Evolutionary conservation across 768 basidiomycete genomes (phyloP).

Genomic region (Suillus alpinus): DNA sequence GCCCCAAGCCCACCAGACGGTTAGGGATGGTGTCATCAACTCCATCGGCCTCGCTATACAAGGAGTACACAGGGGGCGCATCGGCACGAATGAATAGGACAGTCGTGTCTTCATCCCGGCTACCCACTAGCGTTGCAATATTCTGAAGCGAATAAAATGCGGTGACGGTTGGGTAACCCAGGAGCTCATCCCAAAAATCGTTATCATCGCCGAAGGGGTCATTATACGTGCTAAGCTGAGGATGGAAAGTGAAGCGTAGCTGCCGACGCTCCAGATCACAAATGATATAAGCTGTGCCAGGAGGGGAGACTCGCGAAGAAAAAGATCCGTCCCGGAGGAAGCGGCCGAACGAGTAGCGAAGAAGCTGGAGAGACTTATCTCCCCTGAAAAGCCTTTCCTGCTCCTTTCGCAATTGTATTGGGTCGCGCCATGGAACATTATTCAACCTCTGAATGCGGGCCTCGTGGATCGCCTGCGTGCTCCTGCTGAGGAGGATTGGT

Average conservation of each 20-base stretch:
- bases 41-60: conserved; percentile 2
- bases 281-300: conserved; percentile 28
- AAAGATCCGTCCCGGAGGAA: conserved; percentile 36
- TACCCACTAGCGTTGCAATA: conserved; percentile 22
- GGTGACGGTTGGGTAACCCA: neutral
- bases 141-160: conserved; percentile 19
- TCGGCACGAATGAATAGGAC: conserved; percentile 31
- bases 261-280: conserved; percentile 32
- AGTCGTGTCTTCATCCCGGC: conserved; percentile 6
- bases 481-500: conserved; percentile 17
- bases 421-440: conserved; percentile 29
- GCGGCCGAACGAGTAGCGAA: conserved; percentile 32
- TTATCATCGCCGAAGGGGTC: neutral
- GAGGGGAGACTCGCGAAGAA: conserved; percentile 25
- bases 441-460: conserved; percentile 23
- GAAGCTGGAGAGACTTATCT: conserved; percentile 20
- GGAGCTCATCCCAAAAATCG: neutral
- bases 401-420: conserved; percentile 18
- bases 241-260: conserved; percentile 27
- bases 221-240: conserved; percentile 6
- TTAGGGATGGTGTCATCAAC: neutral
- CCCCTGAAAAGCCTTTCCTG: conserved; percentile 19
- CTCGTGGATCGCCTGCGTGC: conserved; percentile 16
- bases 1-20: conserved; percentile 23
- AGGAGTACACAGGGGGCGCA: conserved; percentile 28